A percentile compares a stretch with the other conserved stretches of the same genome.
Evolutionary conservation across 164 flowering plant species (phyloP).

Genomic region (Akebia trifoliata): DNA sequence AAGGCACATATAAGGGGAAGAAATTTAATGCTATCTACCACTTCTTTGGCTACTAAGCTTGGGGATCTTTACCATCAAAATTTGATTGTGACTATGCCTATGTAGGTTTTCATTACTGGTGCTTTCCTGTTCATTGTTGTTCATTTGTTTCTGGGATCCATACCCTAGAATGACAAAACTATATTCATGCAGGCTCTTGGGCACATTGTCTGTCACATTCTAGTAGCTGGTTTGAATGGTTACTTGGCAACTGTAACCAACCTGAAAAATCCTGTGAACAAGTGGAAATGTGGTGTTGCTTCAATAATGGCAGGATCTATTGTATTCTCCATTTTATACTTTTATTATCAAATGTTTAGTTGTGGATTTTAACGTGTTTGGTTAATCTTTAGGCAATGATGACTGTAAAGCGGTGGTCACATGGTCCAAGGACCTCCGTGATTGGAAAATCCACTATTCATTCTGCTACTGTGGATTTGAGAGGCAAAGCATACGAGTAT

Average conservation of each 20-base stretch:
- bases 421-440: slow-evolving; percentile 54
- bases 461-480: slow-evolving; percentile 88
- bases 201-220: slow-evolving; percentile 82
- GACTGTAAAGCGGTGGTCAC: slow-evolving; percentile 85
- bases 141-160: neutral
- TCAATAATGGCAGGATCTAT: slow-evolving; percentile 66
- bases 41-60: slow-evolving; percentile 98
- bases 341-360: neutral
- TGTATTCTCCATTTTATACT: neutral
- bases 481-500: slow-evolving; percentile 92
- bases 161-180: neutral
- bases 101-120: slow-evolving; percentile 37
- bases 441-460: slow-evolving; percentile 87
- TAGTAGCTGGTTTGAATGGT: slow-evolving; percentile 96
- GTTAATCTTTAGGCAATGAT: slow-evolving; percentile 87
- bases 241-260: slow-evolving; percentile 94
- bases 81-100: slow-evolving; percentile 98
- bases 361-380: too few relatives aligned
- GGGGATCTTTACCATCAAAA: slow-evolving; percentile 94
- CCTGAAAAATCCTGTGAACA: slow-evolving; percentile 85
- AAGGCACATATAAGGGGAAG: slow-evolving; percentile 95
- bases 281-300: slow-evolving; percentile 98
- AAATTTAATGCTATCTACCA: slow-evolving; percentile 98
- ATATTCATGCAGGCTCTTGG: slow-evolving; percentile 77
- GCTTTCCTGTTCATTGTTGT: neutral